Percentiles rank a stretch among this genome's conserved stretches.
phyloP scores from a whole-genome alignment of 345 rosid species.

The Garcia nutans region DNA sequence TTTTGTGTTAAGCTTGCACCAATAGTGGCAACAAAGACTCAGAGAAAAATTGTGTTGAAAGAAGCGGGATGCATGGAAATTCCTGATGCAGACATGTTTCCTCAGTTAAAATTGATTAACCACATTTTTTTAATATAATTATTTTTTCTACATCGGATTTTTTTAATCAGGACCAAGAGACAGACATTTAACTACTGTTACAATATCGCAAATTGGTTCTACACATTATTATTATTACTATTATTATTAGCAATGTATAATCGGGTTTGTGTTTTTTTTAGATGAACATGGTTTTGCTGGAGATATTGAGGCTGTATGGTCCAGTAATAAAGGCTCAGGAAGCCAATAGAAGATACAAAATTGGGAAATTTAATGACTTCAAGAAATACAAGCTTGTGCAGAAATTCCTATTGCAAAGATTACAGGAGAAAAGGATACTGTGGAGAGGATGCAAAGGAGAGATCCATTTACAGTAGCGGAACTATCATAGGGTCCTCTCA shows the following conservation, averaged over 20 bases:
- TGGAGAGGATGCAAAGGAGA: slow-evolving; percentile 60
- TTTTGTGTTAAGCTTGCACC: slow-evolving; percentile 48
- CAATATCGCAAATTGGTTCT: no score
- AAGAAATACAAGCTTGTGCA: slow-evolving; percentile 30
- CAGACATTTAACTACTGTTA: no score
- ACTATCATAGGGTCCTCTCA: no score
- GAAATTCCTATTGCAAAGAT: slow-evolving; percentile 33
- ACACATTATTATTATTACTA: no score
- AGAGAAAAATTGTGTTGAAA: slow-evolving; percentile 46
- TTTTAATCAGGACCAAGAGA: no score
- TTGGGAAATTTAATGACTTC: slow-evolving; percentile 52
- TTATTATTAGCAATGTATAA: no score
- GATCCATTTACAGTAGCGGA: no score
- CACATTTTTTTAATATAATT: not conserved
- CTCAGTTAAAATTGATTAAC: slow-evolving; percentile 49
- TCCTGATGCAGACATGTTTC: slow-evolving; percentile 41
- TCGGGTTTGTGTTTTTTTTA: slow-evolving; percentile 9
- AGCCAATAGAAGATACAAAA: slow-evolving; percentile 40
- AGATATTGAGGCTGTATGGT: slow-evolving; percentile 57
- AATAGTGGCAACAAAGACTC: slow-evolving; percentile 57
- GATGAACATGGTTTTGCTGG: slow-evolving; percentile 62
- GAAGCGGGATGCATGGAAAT: slow-evolving; percentile 37
- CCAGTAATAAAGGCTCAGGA: slow-evolving; percentile 36
- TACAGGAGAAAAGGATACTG: slow-evolving; percentile 42
- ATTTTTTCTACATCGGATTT: no score